Percentiles rank a stretch among this genome's conserved stretches.
These are phyloP conservation scores for Atkinsonella hypoxylon DNA, from an alignment of 2,329 filamentous ascomycete genomes.

Conservation along the genomic window DNA sequence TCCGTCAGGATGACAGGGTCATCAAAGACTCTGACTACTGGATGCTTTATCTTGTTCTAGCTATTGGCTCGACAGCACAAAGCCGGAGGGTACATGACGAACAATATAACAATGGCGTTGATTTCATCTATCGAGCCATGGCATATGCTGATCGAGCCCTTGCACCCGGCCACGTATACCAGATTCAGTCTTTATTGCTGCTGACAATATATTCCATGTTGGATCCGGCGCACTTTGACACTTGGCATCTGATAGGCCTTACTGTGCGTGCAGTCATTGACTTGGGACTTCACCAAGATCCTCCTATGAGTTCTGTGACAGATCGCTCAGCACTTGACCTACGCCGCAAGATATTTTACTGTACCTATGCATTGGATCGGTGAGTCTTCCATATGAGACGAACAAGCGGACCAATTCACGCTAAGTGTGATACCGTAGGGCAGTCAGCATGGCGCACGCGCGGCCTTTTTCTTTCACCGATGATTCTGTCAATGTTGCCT, in stretches of 20 bases:
- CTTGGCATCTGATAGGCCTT: conserved; percentile 87
- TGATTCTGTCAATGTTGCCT: conserved; percentile 70
- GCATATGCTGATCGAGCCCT: conserved; percentile 72
- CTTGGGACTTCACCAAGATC: conserved; percentile 86
- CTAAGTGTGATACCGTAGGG: conserved; percentile 34
- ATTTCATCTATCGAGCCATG: conserved; percentile 52
- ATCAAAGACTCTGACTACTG: conserved; percentile 65
- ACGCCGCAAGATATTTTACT: conserved; percentile 77
- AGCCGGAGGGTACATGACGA: conserved; percentile 58
- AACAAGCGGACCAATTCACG: background rate
- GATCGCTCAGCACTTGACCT: conserved; percentile 62
- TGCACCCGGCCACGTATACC: conserved; percentile 69
- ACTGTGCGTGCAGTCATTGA: conserved; percentile 81
- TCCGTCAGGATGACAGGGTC: conserved; percentile 53
- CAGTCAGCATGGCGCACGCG: conserved; percentile 79
- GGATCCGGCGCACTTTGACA: conserved; percentile 83
- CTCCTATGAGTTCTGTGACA: conserved; percentile 55
- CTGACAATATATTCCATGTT: conserved; percentile 83
- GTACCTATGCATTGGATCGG: conserved; percentile 82
- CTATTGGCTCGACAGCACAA: conserved; percentile 64
- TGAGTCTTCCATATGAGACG: conserved; percentile 24
- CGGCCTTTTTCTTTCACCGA: conserved; percentile 90
- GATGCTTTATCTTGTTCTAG: conserved; percentile 81
- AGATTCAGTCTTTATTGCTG: conserved; percentile 78
- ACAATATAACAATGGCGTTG: conserved; percentile 44